Percentiles rank a stretch among this genome's conserved stretches.
phyloP scores from a whole-genome alignment of 306 rosid genomes.

The Quercus dentata region DNA sequence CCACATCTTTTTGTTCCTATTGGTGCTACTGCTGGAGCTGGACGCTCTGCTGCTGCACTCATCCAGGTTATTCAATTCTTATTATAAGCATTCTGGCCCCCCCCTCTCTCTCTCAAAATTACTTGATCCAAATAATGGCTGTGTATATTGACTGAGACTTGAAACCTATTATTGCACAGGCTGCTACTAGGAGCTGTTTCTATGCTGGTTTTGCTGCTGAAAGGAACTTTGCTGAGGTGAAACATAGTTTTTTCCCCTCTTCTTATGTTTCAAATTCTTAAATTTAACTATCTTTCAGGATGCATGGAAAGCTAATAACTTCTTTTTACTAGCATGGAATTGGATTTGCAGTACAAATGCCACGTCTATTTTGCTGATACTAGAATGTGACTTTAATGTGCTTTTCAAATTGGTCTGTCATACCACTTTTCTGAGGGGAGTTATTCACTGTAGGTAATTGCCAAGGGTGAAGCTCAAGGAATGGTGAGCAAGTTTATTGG shows the following conservation, averaged over 20 bases:
- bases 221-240: slow-evolving; percentile 97
- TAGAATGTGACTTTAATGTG: background rate
- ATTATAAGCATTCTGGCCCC: background rate
- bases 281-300: slow-evolving; percentile 8
- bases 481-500: slow-evolving; percentile 96
- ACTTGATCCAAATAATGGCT: background rate
- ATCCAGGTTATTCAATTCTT: slow-evolving; percentile 39
- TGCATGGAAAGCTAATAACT: slow-evolving; percentile 1
- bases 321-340: slow-evolving; percentile 8
- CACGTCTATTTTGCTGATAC: background rate
- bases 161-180: slow-evolving; percentile 51
- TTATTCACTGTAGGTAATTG: slow-evolving; percentile 68
- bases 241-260: slow-evolving; percentile 14
- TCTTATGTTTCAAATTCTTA: background rate
- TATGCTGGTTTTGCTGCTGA: slow-evolving; percentile 98
- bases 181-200: slow-evolving; percentile 96
- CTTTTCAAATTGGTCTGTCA: background rate
- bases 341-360: background rate
- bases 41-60: slow-evolving; percentile 72
- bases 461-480: slow-evolving; percentile 99
- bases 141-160: slow-evolving; percentile 7
- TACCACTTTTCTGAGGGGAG: slow-evolving; percentile 12
- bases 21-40: slow-evolving; percentile 91
- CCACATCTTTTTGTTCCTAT: slow-evolving; percentile 66
- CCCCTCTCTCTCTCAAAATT: background rate